phyloP scores from a whole-genome alignment of 2,329 filamentous ascomycete genomes.

The Botrytis byssoidea region DNA sequence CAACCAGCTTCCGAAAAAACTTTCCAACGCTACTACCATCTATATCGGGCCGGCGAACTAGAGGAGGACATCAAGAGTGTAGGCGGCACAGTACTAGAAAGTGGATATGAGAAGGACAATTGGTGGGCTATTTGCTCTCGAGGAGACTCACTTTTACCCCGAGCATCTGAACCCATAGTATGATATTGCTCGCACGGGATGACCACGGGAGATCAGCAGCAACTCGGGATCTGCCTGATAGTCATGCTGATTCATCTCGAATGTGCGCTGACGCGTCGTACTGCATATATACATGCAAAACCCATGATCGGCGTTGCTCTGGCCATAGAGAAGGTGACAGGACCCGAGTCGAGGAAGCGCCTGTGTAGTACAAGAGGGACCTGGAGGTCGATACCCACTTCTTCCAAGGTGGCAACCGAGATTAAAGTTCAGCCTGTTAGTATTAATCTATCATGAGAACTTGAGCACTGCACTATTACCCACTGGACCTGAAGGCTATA shows the following conservation, averaged over 20 bases:
- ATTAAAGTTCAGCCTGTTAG: not conserved
- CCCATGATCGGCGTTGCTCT: constrained; percentile 9
- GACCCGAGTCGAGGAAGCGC: constrained; percentile 8
- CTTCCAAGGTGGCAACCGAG: not conserved
- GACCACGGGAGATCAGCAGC: not conserved
- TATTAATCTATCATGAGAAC: not conserved
- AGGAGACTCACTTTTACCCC: not conserved
- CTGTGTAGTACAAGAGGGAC: not conserved
- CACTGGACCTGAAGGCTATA: not conserved
- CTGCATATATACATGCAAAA: not conserved
- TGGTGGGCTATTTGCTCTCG: constrained; percentile 77
- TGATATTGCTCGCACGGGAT: not conserved
- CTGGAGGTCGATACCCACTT: not conserved
- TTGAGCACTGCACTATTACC: not conserved
- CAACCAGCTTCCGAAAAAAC: constrained; percentile 41
- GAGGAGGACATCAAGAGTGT: constrained; percentile 73
- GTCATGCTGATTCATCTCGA: not conserved
- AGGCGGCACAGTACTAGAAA: constrained; percentile 72
- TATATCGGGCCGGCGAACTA: constrained; percentile 84
- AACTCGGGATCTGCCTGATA: not conserved
- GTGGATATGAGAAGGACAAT: constrained; percentile 95
- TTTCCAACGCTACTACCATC: constrained; percentile 90
- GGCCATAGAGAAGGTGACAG: not conserved
- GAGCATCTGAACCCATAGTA: not conserved
- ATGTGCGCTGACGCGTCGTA: not conserved